Base-by-base conservation (phyloP, 108 stramenopile genomes). In the Pinguiococcus pyrenoidosus region DNA sequence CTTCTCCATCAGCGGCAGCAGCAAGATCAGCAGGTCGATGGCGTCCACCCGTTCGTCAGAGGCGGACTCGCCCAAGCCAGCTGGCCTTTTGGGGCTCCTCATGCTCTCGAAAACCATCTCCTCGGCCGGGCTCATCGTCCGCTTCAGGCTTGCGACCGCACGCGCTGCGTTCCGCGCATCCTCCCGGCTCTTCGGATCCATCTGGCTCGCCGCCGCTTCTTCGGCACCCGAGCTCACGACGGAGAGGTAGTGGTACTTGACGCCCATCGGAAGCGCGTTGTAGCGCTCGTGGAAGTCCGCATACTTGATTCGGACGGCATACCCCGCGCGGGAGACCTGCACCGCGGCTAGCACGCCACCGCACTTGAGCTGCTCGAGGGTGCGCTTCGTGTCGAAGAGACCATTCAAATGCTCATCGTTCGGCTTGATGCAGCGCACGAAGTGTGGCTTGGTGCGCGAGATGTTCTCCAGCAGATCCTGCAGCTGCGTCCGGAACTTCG, bases 381-480 rank as follows among this genome's bases (percentile, higher is more conserved):
- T 49, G 25, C 37, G 46, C 23, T 17, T 13, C 10, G 75, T 50
- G 44, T 85, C 71, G 48, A 90, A 83, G 34, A 55, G 53, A 39
- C 74, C 39, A 0, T 84, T 81, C 29, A 72, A 62, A 33, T 85
- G 61, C 20, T 79, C 71, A 46, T 89, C 88, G 43, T 74, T 74
- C 10, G 73, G 73, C 59, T 74, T 71, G 37, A 74, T 44, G 47
- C 73, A 71, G 23, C 73, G 61, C 14, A 74, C 41, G 57, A 68
- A 74, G 48, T 65, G 64, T 24, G 65, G 61, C 37, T 50, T 29
- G 2, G 65, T 69, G 20, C 35, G 49, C 17, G 32, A 14, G 25
- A 69, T 56, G 9, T 28, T 10, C 2, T 25, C 29, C 25, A 61
- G 53, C 40, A 64, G 40, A 0, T n/a, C 18, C 12, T 29, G 44